phyloP scores from a whole-genome alignment of 345 rosid genomes.

The Sapria himalayana region DNA sequence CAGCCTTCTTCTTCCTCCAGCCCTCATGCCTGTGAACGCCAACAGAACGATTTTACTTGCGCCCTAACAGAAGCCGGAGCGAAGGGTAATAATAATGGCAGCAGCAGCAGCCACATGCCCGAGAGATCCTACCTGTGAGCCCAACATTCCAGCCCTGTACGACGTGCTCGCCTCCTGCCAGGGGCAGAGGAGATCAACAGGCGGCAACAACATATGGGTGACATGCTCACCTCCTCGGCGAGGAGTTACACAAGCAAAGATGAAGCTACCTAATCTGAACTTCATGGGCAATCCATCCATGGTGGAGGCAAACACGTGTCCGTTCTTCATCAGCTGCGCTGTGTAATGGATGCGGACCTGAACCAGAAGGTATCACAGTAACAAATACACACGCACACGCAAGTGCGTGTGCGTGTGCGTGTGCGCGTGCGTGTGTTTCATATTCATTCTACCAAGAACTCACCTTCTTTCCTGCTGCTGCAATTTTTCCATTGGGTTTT shows the following conservation, averaged over 20 bases:
- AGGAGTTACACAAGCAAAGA: constrained; percentile 5
- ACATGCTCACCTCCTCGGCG: constrained; percentile 14
- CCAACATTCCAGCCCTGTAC: constrained; percentile 30
- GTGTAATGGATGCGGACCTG: constrained; percentile 30
- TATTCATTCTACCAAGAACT: too few species aligned
- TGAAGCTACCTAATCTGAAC: constrained; percentile 30
- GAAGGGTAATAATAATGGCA: too few species aligned
- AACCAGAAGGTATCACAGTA: constrained; percentile 8
- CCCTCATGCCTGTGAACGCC: constrained; percentile 42
- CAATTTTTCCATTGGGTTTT: constrained; percentile 20
- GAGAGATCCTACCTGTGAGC: constrained; percentile 27
- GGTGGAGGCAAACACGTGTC: constrained; percentile 27
- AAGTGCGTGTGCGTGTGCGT: too few species aligned
- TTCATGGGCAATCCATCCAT: constrained; percentile 15
- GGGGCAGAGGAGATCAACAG: neutral
- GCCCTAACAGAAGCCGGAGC: too few species aligned
- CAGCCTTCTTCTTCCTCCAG: constrained; percentile 57
- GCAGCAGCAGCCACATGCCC: neutral
- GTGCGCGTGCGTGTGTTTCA: too few species aligned
- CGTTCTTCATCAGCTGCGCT: constrained; percentile 29
- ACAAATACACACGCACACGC: too few species aligned
- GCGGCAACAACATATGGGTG: constrained; percentile 27
- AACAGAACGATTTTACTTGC: too few species aligned
- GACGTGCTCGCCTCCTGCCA: constrained; percentile 22
- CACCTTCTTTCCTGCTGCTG: constrained; percentile 33